Base-by-base conservation (phyloP, 352 stramenopile genomes). In the Phytophthora agathidicida region DNA sequence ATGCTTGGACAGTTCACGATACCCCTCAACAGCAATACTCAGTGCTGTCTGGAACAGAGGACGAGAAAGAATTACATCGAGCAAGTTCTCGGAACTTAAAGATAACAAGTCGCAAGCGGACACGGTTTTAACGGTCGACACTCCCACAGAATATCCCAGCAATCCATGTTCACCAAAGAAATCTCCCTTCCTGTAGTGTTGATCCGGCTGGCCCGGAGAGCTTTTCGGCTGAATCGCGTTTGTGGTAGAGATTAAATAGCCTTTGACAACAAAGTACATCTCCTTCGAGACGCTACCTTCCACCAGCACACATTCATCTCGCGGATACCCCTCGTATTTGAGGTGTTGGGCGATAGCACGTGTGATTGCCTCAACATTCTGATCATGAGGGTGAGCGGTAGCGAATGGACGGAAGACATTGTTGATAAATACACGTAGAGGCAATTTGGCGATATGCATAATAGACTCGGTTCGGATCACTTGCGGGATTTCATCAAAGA, bases 251-350 rank as follows among this genome's bases (percentile, higher is more conserved):
- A 82, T 44, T 0, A 92, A 57, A 17, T 77, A 23, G 1, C 82
- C 82, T 36, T 82, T 77, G 5, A 87, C 68, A 17, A 92, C 77
- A 39, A 92, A 90, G 60, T 84, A 92, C 77, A 90, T 87, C 20
- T 77, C 69, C 30, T 82, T 86, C 2, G 75, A 66, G 39, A 90
- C 82, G 17, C 66, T 85, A 1, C 82, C 82, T 65, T 92, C 80
- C 20, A 80, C 54, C 9, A 91, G 53, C 14, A 89, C 76, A 6
- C 53, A 73, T 24, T 91, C 82, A 36, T 85, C 80, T 17, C 79
- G 75, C 10, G 80, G 80, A 35, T 88, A 92, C 13, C 77, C 69
- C 56, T 90, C 73, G 38, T 88, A 89, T 14, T 68, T 73, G 7
- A 92, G 65, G 7, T 79, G 60, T 28, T 81, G 64, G 5, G 82